A percentile compares a stretch with the other conserved stretches of the same genome.
These are phyloP conservation scores for Rickenella mellea DNA, from an alignment of 768 basidiomycete genomes.

Conservation along the genomic window DNA sequence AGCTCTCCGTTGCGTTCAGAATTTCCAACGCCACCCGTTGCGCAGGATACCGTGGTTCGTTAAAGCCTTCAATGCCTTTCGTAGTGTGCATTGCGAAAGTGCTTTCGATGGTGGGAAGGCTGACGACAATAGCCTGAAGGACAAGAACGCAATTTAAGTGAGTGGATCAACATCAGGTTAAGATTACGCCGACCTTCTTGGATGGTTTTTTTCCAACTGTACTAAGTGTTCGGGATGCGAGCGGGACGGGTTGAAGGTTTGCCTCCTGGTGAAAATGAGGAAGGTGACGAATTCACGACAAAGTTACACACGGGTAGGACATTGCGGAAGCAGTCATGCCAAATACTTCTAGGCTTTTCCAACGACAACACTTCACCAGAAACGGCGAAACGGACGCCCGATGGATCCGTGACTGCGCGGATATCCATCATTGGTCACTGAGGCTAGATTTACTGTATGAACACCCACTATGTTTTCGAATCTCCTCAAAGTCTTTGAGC, in stretches of 20 bases:
- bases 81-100: slow-evolving; percentile 74
- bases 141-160: neutral
- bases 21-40: slow-evolving; percentile 78
- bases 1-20: slow-evolving; percentile 89
- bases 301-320: slow-evolving; percentile 42
- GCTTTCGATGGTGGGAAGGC: slow-evolving; percentile 91
- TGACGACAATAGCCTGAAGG: slow-evolving; percentile 72
- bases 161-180: slow-evolving; percentile 7
- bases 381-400: slow-evolving; percentile 80
- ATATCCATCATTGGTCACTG: neutral
- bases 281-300: slow-evolving; percentile 1
- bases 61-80: slow-evolving; percentile 70
- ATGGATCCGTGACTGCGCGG: slow-evolving; percentile 78
- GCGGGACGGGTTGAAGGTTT: slow-evolving; percentile 55
- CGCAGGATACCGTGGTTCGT: slow-evolving; percentile 79
- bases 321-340: slow-evolving; percentile 60
- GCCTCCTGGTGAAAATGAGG: slow-evolving; percentile 28
- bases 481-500: slow-evolving; percentile 63
- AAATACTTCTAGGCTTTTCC: slow-evolving; percentile 60
- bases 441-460: neutral
- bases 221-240: slow-evolving; percentile 62
- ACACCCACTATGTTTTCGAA: slow-evolving; percentile 56
- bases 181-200: no score
- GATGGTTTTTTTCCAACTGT: slow-evolving; percentile 63
- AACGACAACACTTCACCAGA: slow-evolving; percentile 76